These are phyloP conservation scores for Aspergillus pseudoglaucus DNA, from an alignment of 2,329 filamentous ascomycete species.

Conservation along the genomic window DNA sequence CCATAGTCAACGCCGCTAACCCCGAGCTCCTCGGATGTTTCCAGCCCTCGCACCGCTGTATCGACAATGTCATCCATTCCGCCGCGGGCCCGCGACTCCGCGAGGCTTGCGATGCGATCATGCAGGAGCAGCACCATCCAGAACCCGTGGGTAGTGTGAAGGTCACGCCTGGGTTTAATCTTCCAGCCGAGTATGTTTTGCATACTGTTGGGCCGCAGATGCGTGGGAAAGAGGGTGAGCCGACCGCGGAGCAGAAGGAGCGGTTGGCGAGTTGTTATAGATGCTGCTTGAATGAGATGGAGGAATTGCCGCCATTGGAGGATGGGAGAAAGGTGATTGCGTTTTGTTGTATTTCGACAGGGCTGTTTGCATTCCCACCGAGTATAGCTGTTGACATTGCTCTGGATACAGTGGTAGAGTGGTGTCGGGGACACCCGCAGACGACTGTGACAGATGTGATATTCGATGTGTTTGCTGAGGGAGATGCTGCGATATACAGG, in stretches of 20 bases:
- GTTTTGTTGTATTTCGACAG: conserved; percentile 19
- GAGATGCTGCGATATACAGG: conserved; percentile 11
- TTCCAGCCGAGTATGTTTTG: conserved; percentile 11
- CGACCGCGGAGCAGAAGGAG: conserved; percentile 1
- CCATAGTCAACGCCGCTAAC: conserved; percentile 20
- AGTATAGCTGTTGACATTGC: conserved; percentile 12
- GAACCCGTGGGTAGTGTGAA: conserved; percentile 11
- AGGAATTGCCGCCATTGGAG: conserved; percentile 6
- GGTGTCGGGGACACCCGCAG: conserved; percentile 8
- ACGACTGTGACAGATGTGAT: conserved; percentile 15
- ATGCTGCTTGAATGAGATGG: conserved; percentile 9
- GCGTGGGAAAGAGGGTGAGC: background rate
- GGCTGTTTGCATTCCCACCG: conserved; percentile 17
- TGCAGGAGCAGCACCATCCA: conserved; percentile 5
- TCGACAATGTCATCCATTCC: conserved; percentile 20
- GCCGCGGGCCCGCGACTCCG: conserved; percentile 17
- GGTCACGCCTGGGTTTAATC: conserved; percentile 14
- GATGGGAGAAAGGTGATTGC: conserved; percentile 14
- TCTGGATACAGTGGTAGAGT: conserved; percentile 7
- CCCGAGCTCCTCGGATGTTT: conserved; percentile 16
- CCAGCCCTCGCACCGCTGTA: conserved; percentile 15
- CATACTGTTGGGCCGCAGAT: conserved; percentile 19
- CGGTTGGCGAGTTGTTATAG: conserved; percentile 13
- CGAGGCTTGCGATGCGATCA: conserved; percentile 12
- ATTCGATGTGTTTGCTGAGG: conserved; percentile 15